Conservation (phyloP, 176 grass and related monocot species). For the Aegilops longissima region DNA sequence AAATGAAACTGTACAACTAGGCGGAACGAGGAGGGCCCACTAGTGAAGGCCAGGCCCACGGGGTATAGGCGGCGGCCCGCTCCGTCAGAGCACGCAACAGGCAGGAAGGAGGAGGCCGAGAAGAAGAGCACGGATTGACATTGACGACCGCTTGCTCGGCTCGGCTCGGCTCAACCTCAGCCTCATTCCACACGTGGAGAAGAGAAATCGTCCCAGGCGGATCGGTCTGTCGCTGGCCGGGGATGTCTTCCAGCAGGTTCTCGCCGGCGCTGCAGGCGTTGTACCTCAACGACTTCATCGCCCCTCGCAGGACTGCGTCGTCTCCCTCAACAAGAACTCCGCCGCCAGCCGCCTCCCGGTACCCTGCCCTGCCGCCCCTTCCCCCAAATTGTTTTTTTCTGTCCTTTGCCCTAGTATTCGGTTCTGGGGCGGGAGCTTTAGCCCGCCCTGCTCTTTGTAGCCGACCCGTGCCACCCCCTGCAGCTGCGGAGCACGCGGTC, state of each 20-base stretch:
- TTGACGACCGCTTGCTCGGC: neutral
- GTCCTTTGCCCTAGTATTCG: neutral
- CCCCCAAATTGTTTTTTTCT: neutral
- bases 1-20: too few species aligned
- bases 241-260: constrained; percentile 85
- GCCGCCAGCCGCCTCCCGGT: constrained; percentile 47
- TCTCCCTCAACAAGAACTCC: constrained; percentile 68
- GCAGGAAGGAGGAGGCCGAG: neutral
- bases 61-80: too few species aligned
- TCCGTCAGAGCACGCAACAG: too few species aligned
- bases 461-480: neutral
- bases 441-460: neutral
- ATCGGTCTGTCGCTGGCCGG: neutral
- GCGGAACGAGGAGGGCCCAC: too few species aligned
- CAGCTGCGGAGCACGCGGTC: neutral
- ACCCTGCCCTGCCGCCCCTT: neutral
- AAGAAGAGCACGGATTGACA: neutral
- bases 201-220: neutral
- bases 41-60: too few species aligned
- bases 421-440: neutral
- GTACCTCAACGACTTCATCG: constrained; percentile 97
- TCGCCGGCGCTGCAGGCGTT: constrained; percentile 81
- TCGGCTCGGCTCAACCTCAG: neutral
- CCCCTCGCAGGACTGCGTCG: constrained; percentile 85
- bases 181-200: neutral